These are phyloP conservation scores for Rosa chinensis DNA, from an alignment of 306 rosid genomes.

Conservation along the genomic window DNA sequence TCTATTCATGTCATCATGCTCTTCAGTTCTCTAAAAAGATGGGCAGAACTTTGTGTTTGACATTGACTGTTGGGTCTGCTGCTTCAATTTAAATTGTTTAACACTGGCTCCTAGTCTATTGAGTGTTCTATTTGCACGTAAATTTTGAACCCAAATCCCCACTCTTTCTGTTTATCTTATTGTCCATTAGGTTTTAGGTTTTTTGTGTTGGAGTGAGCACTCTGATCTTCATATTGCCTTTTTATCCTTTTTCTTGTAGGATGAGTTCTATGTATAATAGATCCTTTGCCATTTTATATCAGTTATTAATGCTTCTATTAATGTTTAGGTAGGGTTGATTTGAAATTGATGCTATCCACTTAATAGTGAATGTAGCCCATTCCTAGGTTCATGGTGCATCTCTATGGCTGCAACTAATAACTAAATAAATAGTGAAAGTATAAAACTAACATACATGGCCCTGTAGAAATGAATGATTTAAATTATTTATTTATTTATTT, in stretches of 20 bases:
- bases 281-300: neutral
- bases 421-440: neutral
- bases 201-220: neutral
- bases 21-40: neutral
- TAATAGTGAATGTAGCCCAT: neutral
- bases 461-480: neutral
- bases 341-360: neutral
- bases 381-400: neutral
- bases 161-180: neutral
- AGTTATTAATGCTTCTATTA: neutral
- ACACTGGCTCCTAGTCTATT: conserved; percentile 20
- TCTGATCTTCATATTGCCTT: neutral
- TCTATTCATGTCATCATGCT: neutral
- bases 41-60: neutral
- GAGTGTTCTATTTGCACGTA: conserved; percentile 33
- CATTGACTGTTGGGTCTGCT: neutral
- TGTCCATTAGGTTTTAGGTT: neutral
- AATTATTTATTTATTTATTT: no score
- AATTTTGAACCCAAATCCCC: conserved; percentile 30
- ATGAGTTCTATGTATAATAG: neutral
- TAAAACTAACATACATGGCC: neutral
- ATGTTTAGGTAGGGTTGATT: neutral
- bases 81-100: neutral
- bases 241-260: neutral
- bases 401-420: neutral